A percentile compares a stretch with the other conserved stretches of the same genome.
Conservation (phyloP, 2,329 filamentous ascomycete genomes). For the Colletotrichum somersetense region DNA sequence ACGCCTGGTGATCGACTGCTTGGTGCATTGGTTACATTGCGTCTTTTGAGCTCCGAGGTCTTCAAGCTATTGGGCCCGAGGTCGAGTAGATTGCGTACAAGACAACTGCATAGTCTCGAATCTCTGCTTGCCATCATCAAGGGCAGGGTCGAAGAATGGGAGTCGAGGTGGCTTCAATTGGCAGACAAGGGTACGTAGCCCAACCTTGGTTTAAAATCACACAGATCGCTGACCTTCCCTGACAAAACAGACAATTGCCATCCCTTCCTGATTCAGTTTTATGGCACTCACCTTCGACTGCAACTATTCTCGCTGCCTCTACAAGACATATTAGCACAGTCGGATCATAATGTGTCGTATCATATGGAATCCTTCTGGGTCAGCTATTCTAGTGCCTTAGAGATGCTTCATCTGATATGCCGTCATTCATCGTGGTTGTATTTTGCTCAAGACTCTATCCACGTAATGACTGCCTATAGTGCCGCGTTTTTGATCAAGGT, state of each 20-base stretch:
- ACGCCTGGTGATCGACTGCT: conserved; percentile 52
- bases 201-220: neutral
- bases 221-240: neutral
- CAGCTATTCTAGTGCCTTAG: conserved; percentile 48
- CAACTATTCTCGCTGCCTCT: conserved; percentile 53
- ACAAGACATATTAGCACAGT: conserved; percentile 48
- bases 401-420: conserved; percentile 50
- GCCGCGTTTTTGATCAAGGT: conserved; percentile 55
- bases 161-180: conserved; percentile 43
- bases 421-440: conserved; percentile 50
- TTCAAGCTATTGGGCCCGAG: conserved; percentile 45
- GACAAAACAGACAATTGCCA: conserved; percentile 46
- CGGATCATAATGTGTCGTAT: conserved; percentile 43
- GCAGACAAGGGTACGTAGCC: neutral
- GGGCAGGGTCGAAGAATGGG: conserved; percentile 46
- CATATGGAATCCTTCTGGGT: conserved; percentile 50
- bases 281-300: conserved; percentile 54
- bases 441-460: conserved; percentile 57
- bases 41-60: conserved; percentile 53
- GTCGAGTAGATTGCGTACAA: conserved; percentile 33
- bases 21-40: conserved; percentile 53
- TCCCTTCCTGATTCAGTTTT: conserved; percentile 54
- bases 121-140: conserved; percentile 45
- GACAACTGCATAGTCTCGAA: conserved; percentile 44
- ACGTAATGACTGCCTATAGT: conserved; percentile 58